Percentiles rank a stretch among this genome's conserved stretches.
These are phyloP conservation scores for Carex scoparia DNA, from an alignment of 176 grass and related monocot species.

Conservation along the genomic window DNA sequence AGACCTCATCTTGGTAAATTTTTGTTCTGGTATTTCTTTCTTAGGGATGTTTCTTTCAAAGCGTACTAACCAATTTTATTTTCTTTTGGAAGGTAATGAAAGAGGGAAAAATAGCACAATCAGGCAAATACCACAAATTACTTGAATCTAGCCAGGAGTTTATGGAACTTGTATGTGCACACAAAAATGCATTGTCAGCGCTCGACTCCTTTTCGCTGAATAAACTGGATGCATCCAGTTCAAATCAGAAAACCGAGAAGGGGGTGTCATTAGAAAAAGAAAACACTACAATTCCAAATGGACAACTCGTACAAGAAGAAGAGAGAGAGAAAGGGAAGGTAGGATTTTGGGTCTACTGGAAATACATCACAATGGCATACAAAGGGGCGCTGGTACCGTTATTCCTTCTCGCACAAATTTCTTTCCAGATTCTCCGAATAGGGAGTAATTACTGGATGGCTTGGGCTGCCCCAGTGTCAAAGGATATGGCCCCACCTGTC, in stretches of 20 bases:
- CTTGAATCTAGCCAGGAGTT: conserved; percentile 58
- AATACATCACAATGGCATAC: conserved; percentile 57
- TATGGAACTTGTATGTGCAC: conserved; percentile 73
- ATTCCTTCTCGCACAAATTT: conserved; percentile 45
- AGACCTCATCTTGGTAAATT: conserved; percentile 78
- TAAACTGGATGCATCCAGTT: not conserved
- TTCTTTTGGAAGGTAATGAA: conserved; percentile 42
- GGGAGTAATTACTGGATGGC: conserved; percentile 64
- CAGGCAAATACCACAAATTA: conserved; percentile 66
- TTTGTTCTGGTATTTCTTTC: not conserved
- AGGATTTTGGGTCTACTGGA: conserved; percentile 55
- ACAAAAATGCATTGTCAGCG: conserved; percentile 54
- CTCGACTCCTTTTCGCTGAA: conserved; percentile 27
- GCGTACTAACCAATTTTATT: not conserved
- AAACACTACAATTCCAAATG: conserved; percentile 27
- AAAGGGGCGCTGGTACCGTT: conserved; percentile 47
- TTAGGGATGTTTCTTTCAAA: not conserved
- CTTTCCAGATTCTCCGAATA: conserved; percentile 51
- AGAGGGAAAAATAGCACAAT: conserved; percentile 62
- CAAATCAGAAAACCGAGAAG: conserved; percentile 35
- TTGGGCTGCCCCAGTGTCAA: conserved; percentile 43
- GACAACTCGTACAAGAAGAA: conserved; percentile 64
- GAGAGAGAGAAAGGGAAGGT: conserved; percentile 68
- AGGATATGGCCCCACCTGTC: conserved; percentile 34
- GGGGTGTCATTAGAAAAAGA: conserved; percentile 28